These are phyloP conservation scores for Globisporangium acanthophoron DNA, from an alignment of 352 stramenopile genomes.

Conservation along the genomic window DNA sequence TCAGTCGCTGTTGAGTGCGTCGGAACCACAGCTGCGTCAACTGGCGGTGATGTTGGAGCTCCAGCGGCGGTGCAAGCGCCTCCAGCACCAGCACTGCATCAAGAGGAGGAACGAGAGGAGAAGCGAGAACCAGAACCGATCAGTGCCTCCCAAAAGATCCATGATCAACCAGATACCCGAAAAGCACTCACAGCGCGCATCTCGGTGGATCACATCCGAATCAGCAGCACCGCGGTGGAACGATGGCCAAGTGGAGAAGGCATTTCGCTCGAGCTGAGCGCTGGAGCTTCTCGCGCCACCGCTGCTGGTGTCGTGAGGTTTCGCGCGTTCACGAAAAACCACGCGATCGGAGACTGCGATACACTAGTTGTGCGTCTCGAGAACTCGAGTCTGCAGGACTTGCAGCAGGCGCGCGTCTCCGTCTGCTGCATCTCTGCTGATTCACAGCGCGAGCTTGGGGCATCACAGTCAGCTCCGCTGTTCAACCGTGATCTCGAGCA, in stretches of 20 bases:
- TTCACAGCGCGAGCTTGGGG: slow-evolving; percentile 2
- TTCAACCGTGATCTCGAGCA: neutral
- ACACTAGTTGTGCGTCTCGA: slow-evolving; percentile 9
- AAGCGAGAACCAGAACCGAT: neutral
- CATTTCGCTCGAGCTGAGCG: slow-evolving; percentile 28
- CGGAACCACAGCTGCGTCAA: neutral
- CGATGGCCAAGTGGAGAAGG: slow-evolving; percentile 28
- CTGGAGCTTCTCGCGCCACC: slow-evolving; percentile 14
- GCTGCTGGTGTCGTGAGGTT: slow-evolving; percentile 21
- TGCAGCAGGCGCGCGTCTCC: slow-evolving; percentile 6
- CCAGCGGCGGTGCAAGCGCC: neutral
- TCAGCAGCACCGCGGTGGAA: slow-evolving; percentile 19
- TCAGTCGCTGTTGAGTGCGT: slow-evolving; percentile 30
- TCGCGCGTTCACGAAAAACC: slow-evolving; percentile 29
- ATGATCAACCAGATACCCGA: no score
- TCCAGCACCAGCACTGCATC: no score
- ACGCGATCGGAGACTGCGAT: slow-evolving; percentile 29
- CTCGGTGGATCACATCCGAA: slow-evolving; percentile 27
- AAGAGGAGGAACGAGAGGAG: neutral
- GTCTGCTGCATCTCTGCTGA: slow-evolving; percentile 21
- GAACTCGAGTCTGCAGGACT: neutral
- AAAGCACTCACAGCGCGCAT: slow-evolving; percentile 8
- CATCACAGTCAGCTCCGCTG: neutral
- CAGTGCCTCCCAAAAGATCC: no score
- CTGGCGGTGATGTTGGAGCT: neutral